Conservation (phyloP, 768 basidiomycete genomes). For the Podaxis sp. region DNA sequence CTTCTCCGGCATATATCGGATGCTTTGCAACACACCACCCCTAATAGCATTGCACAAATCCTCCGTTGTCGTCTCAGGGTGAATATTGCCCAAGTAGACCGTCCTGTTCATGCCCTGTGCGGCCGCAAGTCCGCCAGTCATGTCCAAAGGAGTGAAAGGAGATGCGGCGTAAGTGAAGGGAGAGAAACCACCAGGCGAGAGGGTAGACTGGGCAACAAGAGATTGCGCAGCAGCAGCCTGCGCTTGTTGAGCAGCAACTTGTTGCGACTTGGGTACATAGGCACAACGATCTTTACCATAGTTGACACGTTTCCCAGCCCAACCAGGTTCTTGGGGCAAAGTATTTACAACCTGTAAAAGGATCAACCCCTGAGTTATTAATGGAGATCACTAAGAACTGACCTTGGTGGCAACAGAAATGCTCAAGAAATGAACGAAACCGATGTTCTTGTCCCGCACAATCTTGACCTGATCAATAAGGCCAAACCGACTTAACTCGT, state of each 20-base stretch:
- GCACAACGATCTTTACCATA: constrained; percentile 99
- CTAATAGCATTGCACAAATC: constrained; percentile 96
- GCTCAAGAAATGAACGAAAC: constrained; percentile 97
- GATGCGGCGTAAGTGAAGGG: constrained; percentile 48
- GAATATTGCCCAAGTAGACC: constrained; percentile 94
- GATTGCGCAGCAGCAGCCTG: constrained; percentile 85
- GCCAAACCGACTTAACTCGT: constrained; percentile 90
- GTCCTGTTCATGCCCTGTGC: constrained; percentile 79
- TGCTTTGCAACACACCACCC: constrained; percentile 94
- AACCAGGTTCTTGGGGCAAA: constrained; percentile 86
- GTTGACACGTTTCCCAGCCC: constrained; percentile 96
- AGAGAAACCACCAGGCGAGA: constrained; percentile 37
- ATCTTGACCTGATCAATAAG: constrained; percentile 99
- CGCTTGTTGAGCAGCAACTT: constrained; percentile 83
- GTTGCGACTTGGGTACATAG: constrained; percentile 95
- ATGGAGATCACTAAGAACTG: constrained; percentile 22
- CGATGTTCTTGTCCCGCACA: constrained; percentile 98
- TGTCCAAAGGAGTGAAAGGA: constrained; percentile 39
- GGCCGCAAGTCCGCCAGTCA: constrained; percentile 29
- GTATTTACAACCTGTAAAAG: constrained; percentile 81
- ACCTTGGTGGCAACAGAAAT: constrained; percentile 96
- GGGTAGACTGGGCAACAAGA: constrained; percentile 56
- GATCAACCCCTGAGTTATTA: constrained; percentile 6
- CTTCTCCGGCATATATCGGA: constrained; percentile 95
- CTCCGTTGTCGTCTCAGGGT: constrained; percentile 92